Conservation (phyloP, 2,329 filamentous ascomycete genomes). For the Colletotrichum eleusines region DNA sequence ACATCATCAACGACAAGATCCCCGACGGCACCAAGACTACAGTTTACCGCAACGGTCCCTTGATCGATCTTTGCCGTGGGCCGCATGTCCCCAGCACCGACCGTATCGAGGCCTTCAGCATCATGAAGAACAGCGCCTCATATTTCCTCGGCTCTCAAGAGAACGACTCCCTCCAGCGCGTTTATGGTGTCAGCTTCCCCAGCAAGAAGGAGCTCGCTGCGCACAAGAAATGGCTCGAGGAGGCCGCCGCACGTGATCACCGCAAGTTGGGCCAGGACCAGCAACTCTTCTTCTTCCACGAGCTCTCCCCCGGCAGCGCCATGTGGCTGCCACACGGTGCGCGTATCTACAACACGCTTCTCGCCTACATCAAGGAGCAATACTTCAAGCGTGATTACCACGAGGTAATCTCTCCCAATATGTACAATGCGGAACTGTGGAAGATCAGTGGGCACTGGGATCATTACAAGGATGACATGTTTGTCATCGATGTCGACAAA, state of each 20-base stretch:
- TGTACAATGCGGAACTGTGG: conserved; percentile 95
- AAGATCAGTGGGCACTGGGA: conserved; percentile 96
- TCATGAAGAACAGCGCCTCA: conserved; percentile 75
- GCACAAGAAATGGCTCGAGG: conserved; percentile 94
- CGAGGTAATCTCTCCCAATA: conserved; percentile 92
- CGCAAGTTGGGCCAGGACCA: conserved; percentile 94
- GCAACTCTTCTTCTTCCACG: conserved; percentile 97
- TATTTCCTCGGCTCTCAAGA: conserved; percentile 95
- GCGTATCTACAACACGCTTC: conserved; percentile 91
- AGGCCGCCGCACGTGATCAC: conserved; percentile 98
- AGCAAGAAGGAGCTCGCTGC: conserved; percentile 96
- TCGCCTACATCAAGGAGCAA: conserved; percentile 83
- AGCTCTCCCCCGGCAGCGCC: conserved; percentile 89
- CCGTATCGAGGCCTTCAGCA: conserved; percentile 91
- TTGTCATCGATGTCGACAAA: conserved; percentile 81
- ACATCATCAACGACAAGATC: conserved; percentile 96
- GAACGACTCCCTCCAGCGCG: conserved; percentile 95
- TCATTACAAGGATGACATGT: conserved; percentile 88
- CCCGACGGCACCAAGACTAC: conserved; percentile 90
- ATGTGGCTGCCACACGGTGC: conserved; percentile 95
- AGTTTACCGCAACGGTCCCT: conserved; percentile 91
- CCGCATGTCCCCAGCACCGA: conserved; percentile 89
- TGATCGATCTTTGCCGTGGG: conserved; percentile 95
- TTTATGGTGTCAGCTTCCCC: conserved; percentile 94
- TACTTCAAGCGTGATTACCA: conserved; percentile 95